phyloP scores from a whole-genome alignment of 2,329 filamentous ascomycete species.

The Diaporthe sp. region DNA sequence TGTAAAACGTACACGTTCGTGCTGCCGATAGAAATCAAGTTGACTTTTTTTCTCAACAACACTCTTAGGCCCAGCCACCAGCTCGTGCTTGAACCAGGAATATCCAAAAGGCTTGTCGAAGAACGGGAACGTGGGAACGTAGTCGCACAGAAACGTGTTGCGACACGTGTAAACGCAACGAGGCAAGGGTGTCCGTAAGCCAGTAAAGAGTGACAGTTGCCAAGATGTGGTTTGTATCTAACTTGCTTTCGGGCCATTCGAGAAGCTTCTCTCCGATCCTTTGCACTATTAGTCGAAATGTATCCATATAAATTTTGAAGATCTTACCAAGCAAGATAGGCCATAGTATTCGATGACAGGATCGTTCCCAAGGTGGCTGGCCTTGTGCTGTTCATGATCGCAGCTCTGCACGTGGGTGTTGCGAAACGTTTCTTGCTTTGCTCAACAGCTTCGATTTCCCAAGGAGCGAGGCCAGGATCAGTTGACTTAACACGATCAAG shows the following conservation, averaged over 20 bases:
- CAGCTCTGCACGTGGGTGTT: not conserved
- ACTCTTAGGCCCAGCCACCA: slow-evolving; percentile 53
- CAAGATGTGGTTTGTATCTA: slow-evolving; percentile 58
- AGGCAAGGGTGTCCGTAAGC: slow-evolving; percentile 63
- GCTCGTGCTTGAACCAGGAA: slow-evolving; percentile 58
- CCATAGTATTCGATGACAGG: slow-evolving; percentile 66
- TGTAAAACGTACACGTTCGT: not conserved
- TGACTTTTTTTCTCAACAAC: slow-evolving; percentile 47
- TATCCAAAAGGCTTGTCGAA: slow-evolving; percentile 59
- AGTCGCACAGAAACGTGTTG: slow-evolving; percentile 33
- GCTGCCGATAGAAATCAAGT: slow-evolving; percentile 36
- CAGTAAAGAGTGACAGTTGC: slow-evolving; percentile 67
- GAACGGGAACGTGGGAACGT: not conserved
- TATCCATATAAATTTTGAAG: too few species aligned
- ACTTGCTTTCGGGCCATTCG: slow-evolving; percentile 61
- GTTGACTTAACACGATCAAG: not conserved
- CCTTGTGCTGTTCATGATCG: slow-evolving; percentile 60
- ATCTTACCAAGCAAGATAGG: slow-evolving; percentile 63
- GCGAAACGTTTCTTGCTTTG: not conserved
- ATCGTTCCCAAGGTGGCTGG: slow-evolving; percentile 69
- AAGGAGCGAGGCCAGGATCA: not conserved
- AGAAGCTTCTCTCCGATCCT: slow-evolving; percentile 68
- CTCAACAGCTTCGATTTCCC: not conserved
- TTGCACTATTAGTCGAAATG: not conserved
- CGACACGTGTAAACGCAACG: slow-evolving; percentile 65